Base-by-base conservation (phyloP, 2,329 filamentous ascomycete species). In the Waltergamsia citrina region DNA sequence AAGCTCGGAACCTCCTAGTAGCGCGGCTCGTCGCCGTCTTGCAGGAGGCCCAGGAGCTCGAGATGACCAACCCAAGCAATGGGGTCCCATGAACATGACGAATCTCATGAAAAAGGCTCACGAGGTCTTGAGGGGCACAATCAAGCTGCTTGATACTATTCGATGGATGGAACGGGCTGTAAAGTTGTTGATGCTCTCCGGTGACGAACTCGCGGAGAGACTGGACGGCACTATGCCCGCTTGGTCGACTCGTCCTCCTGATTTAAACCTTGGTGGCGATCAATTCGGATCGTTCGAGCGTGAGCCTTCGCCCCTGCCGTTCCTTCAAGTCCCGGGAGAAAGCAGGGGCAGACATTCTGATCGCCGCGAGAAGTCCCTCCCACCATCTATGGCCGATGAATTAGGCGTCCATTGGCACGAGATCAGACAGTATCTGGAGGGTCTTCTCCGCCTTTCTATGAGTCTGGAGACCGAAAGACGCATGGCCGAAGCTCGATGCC, bases 81-180 rank as follows among this genome's bases (percentile, higher is more conserved):
- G 53, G 42, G 56, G 60, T 0, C 58, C 57, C 3, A 62, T 61
- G 43, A 61, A 62, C 30, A 65, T 63, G 38, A 64, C 63, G 4
- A 57, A 61, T 32, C 52, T 66, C 14, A 66, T 66, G 63, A 65
- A 65, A 43, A 54, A 60, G 32, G 62, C 62, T 0, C 63, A 67
- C 23, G 61, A 65, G 26, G 62, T 63, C 2, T 46, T 66, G 17
- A 64, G 64, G 35, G 58, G 57, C 10, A 59, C 60, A 2, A 65
- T 67, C 33, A 59, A 64, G 35, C 46, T 67, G 7, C 51, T 67
- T 1, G 62, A 67, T 31, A 66, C 63, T 2, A 52, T 67, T 21
- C 48, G 60, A 16, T 67, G 63, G 63, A 65, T 65, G 56, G 63
- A 67, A 40, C 54, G 63, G 7, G 62, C 59, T 2, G 45, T 65